Conservation (phyloP, 2,329 filamentous ascomycete species). For the Pseudogymnoascus sp. region DNA sequence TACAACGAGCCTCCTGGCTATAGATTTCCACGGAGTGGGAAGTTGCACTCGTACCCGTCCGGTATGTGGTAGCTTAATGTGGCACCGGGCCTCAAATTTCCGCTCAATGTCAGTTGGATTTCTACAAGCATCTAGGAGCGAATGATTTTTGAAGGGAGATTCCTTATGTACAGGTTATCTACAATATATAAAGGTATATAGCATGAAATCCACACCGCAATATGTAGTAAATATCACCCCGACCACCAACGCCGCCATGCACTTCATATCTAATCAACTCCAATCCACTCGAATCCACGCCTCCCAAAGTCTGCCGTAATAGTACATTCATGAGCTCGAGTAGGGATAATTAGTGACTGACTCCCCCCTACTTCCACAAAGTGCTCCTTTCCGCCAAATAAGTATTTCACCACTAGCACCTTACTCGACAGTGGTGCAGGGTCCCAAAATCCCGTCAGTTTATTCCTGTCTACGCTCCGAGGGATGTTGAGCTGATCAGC, state of each 20-base stretch:
- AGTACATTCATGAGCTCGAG: constrained; percentile 27
- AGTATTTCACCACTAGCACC: constrained; percentile 33
- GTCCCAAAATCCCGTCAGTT: constrained; percentile 35
- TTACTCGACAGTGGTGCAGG: constrained; percentile 34
- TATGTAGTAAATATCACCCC: background rate
- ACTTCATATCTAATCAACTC: background rate
- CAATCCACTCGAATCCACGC: background rate
- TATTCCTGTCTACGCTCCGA: constrained; percentile 30
- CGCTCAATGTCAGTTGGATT: background rate
- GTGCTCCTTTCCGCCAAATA: constrained; percentile 31
- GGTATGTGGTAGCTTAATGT: background rate
- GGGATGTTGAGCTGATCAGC: constrained; percentile 32
- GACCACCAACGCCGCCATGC: background rate
- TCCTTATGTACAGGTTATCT: background rate
- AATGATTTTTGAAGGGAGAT: background rate
- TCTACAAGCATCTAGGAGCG: background rate
- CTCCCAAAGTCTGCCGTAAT: no score
- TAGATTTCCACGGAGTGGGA: background rate
- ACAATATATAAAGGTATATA: constrained; percentile 1
- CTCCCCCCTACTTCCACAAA: constrained; percentile 30
- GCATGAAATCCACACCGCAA: background rate
- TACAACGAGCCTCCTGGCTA: background rate
- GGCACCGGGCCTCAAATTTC: background rate
- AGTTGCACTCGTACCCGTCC: background rate
- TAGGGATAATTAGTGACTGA: constrained; percentile 31